Base-by-base conservation (phyloP, 768 basidiomycete species). In the Punctularia strigosozonata region DNA sequence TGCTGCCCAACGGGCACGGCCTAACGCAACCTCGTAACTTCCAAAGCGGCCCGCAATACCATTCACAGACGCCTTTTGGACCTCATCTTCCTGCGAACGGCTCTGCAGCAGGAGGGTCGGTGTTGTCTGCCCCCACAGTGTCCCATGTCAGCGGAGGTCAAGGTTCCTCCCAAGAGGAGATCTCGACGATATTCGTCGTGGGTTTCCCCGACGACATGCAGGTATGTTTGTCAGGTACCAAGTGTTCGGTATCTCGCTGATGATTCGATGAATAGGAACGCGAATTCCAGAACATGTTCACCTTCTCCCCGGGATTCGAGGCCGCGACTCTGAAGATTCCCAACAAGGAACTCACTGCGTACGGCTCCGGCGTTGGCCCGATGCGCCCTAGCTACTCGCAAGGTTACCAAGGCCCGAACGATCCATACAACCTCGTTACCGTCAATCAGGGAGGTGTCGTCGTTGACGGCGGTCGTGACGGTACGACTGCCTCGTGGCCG, bases 151-250 rank as follows among this genome's bases (percentile, higher is more conserved):
- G 48, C 47, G 50, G 49, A 32, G 46, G 48, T 4, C 53, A 55
- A 31, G 42, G 42, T 23, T 40, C 52, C 15, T 53, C 62, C 26
- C 75, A 76, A 42, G 92, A 95, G 57, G 90, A 94, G 51, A 95
- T 95, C 34, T 91, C 85, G 8, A 95, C 91, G 4, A 92, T 95
- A 46, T 99, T 99, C 46, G 92, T 99, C 3, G 94, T 98, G 20
- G 95, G 95, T 0, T 99, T 99, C 57, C 95, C 95, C 3, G 95
- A 99, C 41, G 95, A 99, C 52, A 97, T 98, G 87, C 81, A 84
- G 74, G 91, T 88, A 50, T 46, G 81, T 39, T 23, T 17, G 17
- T 38, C 46, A 31, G 18, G 39, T 24, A 18, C 21, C 39, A 22
- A 32, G 22, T 46, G 37, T 45, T 51, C 50, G 40, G 46, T 44